Conservation (phyloP, 345 rosid species). For the Balakata baccata region DNA sequence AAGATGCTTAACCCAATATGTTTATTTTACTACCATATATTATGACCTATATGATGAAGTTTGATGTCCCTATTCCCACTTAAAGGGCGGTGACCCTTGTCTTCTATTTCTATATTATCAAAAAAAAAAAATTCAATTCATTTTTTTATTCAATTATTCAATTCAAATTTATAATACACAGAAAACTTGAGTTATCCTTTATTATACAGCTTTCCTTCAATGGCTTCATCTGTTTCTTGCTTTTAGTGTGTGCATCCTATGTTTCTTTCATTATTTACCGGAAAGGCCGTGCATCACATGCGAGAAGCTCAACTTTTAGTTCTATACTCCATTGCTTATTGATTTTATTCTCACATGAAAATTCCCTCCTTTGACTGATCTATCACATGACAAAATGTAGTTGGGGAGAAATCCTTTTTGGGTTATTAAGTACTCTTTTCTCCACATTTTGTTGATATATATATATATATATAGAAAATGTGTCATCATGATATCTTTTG, state of each 20-base stretch:
- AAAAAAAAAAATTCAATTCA: background rate
- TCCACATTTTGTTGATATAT: slow-evolving; percentile 1
- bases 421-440: background rate
- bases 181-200: background rate
- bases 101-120: background rate
- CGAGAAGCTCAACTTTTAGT: background rate
- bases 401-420: background rate
- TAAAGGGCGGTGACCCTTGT: slow-evolving; percentile 13
- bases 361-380: background rate
- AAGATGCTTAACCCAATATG: slow-evolving; percentile 12
- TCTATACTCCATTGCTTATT: background rate
- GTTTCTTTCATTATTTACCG: slow-evolving; percentile 18
- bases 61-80: slow-evolving; percentile 8
- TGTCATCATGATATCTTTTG: background rate
- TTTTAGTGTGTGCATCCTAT: background rate
- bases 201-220: background rate
- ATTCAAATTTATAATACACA: background rate
- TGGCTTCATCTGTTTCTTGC: background rate
- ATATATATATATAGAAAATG: background rate
- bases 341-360: slow-evolving; percentile 23
- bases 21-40: slow-evolving; percentile 2
- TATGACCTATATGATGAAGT: slow-evolving; percentile 22
- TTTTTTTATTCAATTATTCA: background rate
- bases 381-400: slow-evolving; percentile 24
- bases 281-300: slow-evolving; percentile 9